Base-by-base conservation (phyloP, 1,139 yeast species). In the Hansenula anomala region DNA sequence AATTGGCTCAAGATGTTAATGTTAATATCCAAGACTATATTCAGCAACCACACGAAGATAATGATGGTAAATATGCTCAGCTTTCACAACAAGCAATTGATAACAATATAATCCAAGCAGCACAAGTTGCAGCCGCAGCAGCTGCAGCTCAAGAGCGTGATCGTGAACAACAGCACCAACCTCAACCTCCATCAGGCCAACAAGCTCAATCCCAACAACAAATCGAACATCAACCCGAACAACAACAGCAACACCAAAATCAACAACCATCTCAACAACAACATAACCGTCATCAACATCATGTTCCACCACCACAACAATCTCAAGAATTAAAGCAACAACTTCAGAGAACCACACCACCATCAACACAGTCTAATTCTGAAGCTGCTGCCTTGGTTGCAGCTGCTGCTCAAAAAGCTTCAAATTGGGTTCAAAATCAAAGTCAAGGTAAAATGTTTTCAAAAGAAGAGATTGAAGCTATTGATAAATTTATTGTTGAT, bases 401-500 rank as follows among this genome's bases (percentile, higher is more conserved):
- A 0, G 60, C 52, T 18, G 67, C 67, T 8, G 66, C 61, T 10
- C 49, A 49, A 4, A 61, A 55, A 37, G 66, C 65, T 1, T 52
- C 57, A 4, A 45, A 44, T 17, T 52, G 55, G 43, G 52, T 59
- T 5, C 49, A 40, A 30, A 37, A 37, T 13, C 45, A 36, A 34
- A 33, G 30, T 6, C 60, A 52, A 19, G 74, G 74, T 3, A 71
- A 73, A 17, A 58, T 70, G 30, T 86, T 86, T 52, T 67, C 83
- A 0, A 66, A 63, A 15, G 78, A 76, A 30, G 97, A 90, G 59
- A 78, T 73, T 33, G 69, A 64, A 17, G 83, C 87, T 0, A 75
- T 90, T 42, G 92, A 87, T 44, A 73, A 72, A 42, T 88, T 85
- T 51, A 78, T 89, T 48, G 64, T 66, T 14, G 82, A 82, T 15